Conservation (phyloP, 2,329 filamentous ascomycete genomes). For the Alternaria consortialis region DNA sequence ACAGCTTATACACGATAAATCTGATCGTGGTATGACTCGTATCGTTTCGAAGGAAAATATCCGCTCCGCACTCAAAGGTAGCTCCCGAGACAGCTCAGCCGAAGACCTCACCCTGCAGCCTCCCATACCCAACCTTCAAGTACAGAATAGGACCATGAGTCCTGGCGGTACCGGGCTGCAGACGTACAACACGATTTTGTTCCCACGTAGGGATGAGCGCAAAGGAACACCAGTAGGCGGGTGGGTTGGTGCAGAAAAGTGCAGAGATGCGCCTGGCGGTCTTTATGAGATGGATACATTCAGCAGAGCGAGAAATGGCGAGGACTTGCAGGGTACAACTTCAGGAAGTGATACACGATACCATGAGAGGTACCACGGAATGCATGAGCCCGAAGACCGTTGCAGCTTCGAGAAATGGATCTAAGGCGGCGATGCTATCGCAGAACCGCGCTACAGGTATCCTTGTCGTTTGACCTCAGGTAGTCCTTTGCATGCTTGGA, state of each 20-base stretch:
- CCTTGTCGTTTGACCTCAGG: not conserved
- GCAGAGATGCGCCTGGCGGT: not conserved
- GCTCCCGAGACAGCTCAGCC: slow-evolving; percentile 29
- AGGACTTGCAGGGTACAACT: not conserved
- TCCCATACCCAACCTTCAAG: not conserved
- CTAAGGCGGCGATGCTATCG: not conserved
- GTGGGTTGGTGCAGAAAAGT: slow-evolving; percentile 13
- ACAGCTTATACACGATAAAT: slow-evolving; percentile 2
- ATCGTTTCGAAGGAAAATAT: slow-evolving; percentile 49
- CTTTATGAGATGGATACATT: not conserved
- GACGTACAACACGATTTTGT: slow-evolving; percentile 43
- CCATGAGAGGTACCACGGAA: not conserved
- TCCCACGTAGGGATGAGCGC: slow-evolving; percentile 34
- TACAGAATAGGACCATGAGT: not conserved
- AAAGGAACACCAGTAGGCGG: slow-evolving; percentile 23
- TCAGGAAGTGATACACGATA: not conserved
- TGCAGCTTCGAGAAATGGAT: slow-evolving; percentile 3
- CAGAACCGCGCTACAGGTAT: not conserved
- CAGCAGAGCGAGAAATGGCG: not conserved
- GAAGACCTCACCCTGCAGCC: slow-evolving; percentile 24
- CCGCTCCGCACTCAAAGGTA: slow-evolving; percentile 31
- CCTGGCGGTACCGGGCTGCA: slow-evolving; percentile 15
- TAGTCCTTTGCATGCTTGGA: not conserved
- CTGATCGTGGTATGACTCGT: slow-evolving; percentile 24
- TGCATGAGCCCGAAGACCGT: not conserved